Evolutionary conservation across 1,284 basidiomycete genomes (phyloP), one percentile per base, ranked within the genome.

Genomic region (Papiliotrema laurentii): DNA sequence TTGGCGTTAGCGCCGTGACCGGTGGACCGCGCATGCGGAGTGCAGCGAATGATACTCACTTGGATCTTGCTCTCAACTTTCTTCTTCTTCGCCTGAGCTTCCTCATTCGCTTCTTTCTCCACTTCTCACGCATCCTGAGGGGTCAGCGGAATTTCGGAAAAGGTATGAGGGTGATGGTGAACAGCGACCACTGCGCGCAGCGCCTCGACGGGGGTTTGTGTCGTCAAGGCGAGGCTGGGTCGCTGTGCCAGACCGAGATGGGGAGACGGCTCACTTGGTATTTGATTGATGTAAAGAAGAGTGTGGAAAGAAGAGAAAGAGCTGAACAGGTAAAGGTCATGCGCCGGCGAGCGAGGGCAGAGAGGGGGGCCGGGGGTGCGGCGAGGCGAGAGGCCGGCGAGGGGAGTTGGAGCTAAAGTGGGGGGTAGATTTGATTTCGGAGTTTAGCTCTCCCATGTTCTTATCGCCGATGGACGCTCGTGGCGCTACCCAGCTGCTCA

Each of bases 61-160:
- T 54, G 39, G 42, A 54, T 34, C 56, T 48, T 28, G 39, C 26
- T 33, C 48, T 54, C 58, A 51, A 54, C 61, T 52, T 58, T 43
- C 45, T 54, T 47, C 51, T 54, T 48, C 39, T 59, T 31, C 38
- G 22, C 46, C 51, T 52, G 37, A 51, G 49, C 49, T 44, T 60
- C 51, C 49, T 61, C 47, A 50, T 53, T 46, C 55, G 52, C 50
- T 55, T 60, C 54, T 59, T 59, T 25, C 45, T 50, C 58, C 58
- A 59, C 46, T 54, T 59, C 25, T 59, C 55, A 45, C 58, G 47
- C 58, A 59, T 53, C 22, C 50, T 52, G n/a, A 31, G 16, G 14
- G 33, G 48, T 44, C 19, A 42, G 40, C 19, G 16, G 26, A 16
- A 6, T 21, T 42, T 26, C 7, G 9, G 38, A 21, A 21, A 21